phyloP scores from a whole-genome alignment of 108 stramenopile genomes.

The Thalassiosira profunda region DNA sequence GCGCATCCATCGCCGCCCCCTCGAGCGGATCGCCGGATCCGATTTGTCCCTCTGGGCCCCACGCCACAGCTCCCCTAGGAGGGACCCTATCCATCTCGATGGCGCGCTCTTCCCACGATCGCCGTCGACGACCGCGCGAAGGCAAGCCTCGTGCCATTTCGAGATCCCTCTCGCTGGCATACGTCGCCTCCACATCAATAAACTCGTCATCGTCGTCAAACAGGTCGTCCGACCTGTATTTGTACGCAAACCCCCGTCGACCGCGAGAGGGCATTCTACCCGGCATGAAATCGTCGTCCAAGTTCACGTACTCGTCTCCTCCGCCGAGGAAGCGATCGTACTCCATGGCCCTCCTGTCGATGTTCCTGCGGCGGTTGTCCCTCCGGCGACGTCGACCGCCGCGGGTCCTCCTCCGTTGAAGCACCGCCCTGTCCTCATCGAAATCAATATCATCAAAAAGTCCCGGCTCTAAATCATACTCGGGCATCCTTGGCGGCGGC shows the following conservation, averaged over 20 bases:
- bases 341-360: constrained; percentile 32
- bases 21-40: constrained; percentile 55
- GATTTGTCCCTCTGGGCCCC: constrained; percentile 80
- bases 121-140: constrained; percentile 8
- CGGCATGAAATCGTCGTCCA: constrained; percentile 1
- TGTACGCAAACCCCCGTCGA: constrained; percentile 70
- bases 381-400: constrained; percentile 11
- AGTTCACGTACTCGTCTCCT: constrained; percentile 16
- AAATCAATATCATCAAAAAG: constrained; percentile 9
- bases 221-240: constrained; percentile 38
- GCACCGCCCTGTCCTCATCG: constrained; percentile 3
- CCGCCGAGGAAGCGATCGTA: constrained; percentile 42
- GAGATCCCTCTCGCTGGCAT: constrained; percentile 30
- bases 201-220: constrained; percentile 50
- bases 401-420: background rate
- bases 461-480: background rate
- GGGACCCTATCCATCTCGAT: constrained; percentile 81
- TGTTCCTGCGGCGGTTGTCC: constrained; percentile 1
- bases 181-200: constrained; percentile 24
- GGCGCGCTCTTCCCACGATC: constrained; percentile 78
- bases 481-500: constrained; percentile 2
- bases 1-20: constrained; percentile 73
- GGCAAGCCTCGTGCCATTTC: constrained; percentile 16
- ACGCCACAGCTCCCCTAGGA: constrained; percentile 61
- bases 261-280: constrained; percentile 13